Evolutionary conservation across 371 early-diverging fungal genomes (phyloP).

Genomic region (Mortierella sp.): DNA sequence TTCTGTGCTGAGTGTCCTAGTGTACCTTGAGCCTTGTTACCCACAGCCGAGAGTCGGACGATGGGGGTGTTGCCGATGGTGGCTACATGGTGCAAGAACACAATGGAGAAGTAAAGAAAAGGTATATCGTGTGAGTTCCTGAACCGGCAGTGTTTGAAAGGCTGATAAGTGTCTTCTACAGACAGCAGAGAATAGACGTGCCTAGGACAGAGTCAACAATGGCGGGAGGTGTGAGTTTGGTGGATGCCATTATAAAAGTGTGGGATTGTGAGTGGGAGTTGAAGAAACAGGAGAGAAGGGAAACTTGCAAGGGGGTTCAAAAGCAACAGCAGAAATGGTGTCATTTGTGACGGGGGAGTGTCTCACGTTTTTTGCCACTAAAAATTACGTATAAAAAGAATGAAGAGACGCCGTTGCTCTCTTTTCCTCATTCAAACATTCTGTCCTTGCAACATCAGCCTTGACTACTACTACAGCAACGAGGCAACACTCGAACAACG

Average conservation of each 20-base stretch:
- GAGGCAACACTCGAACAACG: neutral
- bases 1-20: neutral
- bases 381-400: neutral
- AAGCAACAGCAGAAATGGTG: neutral
- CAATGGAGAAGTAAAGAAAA: neutral
- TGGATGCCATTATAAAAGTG: slow-evolving; percentile 24
- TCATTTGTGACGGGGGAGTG: slow-evolving; percentile 11
- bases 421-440: neutral
- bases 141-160: neutral
- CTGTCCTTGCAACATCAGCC: neutral
- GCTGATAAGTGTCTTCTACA: neutral
- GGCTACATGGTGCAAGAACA: slow-evolving; percentile 9
- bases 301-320: neutral
- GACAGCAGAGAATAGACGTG: slow-evolving; percentile 16
- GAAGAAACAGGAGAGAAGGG: neutral
- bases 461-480: neutral
- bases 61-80: slow-evolving; percentile 61
- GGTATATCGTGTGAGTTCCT: neutral
- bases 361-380: slow-evolving; percentile 20
- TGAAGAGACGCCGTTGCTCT: neutral
- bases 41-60: slow-evolving; percentile 33
- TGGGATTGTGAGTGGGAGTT: neutral
- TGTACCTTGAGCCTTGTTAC: slow-evolving; percentile 38
- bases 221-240: slow-evolving; percentile 38
- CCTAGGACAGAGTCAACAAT: slow-evolving; percentile 45